phyloP scores from a whole-genome alignment of 345 rosid species.

The Noccaea bulbosa region DNA sequence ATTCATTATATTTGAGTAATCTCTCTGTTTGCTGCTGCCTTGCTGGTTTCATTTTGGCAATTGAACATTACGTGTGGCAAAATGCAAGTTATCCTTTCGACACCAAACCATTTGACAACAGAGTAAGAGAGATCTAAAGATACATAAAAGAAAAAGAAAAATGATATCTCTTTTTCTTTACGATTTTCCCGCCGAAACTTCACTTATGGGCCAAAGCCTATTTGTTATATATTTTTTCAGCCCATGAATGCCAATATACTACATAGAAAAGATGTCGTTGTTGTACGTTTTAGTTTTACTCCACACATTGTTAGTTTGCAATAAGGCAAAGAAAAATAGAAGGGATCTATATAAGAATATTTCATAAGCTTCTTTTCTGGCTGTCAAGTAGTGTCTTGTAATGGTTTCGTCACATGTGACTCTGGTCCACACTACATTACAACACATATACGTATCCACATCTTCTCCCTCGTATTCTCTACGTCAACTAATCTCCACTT shows the following conservation, averaged over 20 bases:
- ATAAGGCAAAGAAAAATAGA: not conserved
- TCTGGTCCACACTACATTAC: conserved; percentile 40
- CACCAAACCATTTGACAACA: not conserved
- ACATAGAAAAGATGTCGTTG: conserved; percentile 4
- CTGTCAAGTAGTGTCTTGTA: conserved; percentile 45
- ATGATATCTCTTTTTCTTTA: not conserved
- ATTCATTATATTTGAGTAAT: not conserved
- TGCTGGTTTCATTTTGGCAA: not conserved
- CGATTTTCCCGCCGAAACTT: conserved; percentile 10
- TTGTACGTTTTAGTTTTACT: conserved; percentile 19
- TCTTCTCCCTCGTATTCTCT: conserved; percentile 27
- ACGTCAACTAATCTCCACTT: conserved; percentile 39
- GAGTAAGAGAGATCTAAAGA: not conserved
- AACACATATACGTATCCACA: conserved; percentile 22
- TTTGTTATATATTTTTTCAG: not conserved
- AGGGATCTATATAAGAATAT: conserved; percentile 33
- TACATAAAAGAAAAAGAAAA: not conserved
- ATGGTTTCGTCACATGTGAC: conserved; percentile 43
- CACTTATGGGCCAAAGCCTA: conserved; percentile 19
- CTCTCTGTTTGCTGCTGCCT: not conserved
- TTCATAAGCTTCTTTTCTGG: conserved; percentile 10
- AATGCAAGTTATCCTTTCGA: not conserved
- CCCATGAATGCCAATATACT: conserved; percentile 15
- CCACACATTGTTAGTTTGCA: conserved; percentile 23
- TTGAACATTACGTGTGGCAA: not conserved